phyloP scores from a whole-genome alignment of 2,329 filamentous ascomycete genomes.

The Cladosporium sp. region DNA sequence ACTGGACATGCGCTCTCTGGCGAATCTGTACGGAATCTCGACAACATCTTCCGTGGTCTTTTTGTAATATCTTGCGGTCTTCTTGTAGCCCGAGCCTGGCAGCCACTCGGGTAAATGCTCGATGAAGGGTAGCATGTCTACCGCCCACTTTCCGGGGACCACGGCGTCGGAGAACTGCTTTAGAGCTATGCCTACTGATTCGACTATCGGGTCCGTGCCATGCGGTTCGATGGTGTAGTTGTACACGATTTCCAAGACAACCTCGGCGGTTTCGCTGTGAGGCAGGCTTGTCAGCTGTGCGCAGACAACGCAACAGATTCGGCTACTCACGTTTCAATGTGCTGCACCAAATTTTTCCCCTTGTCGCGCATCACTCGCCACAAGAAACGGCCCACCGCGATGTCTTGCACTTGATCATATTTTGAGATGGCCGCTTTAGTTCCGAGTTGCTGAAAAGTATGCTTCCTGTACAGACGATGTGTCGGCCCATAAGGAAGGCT shows the following conservation, averaged over 20 bases:
- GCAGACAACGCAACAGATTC: not conserved
- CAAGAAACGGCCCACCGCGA: conserved; percentile 48
- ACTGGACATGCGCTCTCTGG: conserved; percentile 38
- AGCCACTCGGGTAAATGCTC: conserved; percentile 48
- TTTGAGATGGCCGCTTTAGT: conserved; percentile 42
- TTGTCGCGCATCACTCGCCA: conserved; percentile 42
- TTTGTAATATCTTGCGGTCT: conserved; percentile 41
- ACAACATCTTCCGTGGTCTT: conserved; percentile 34
- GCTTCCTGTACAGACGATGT: conserved; percentile 45
- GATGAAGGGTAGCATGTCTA: conserved; percentile 50
- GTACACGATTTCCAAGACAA: conserved; percentile 49
- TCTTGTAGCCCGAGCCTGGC: conserved; percentile 49
- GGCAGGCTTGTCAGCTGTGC: not conserved
- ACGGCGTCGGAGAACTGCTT: conserved; percentile 42
- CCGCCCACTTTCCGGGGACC: conserved; percentile 47
- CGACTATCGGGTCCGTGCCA: conserved; percentile 45
- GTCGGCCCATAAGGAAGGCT: conserved; percentile 31
- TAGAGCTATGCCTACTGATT: conserved; percentile 44
- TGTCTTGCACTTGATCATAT: conserved; percentile 47
- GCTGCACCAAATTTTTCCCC: conserved; percentile 41
- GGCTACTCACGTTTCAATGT: conserved; percentile 44
- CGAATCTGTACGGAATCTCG: conserved; percentile 47
- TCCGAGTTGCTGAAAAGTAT: conserved; percentile 48
- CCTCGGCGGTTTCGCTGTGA: conserved; percentile 40
- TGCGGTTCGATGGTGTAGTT: conserved; percentile 48